These are phyloP conservation scores for Podospora didyma DNA, from an alignment of 495 filamentous ascomycete species.

Conservation along the genomic window DNA sequence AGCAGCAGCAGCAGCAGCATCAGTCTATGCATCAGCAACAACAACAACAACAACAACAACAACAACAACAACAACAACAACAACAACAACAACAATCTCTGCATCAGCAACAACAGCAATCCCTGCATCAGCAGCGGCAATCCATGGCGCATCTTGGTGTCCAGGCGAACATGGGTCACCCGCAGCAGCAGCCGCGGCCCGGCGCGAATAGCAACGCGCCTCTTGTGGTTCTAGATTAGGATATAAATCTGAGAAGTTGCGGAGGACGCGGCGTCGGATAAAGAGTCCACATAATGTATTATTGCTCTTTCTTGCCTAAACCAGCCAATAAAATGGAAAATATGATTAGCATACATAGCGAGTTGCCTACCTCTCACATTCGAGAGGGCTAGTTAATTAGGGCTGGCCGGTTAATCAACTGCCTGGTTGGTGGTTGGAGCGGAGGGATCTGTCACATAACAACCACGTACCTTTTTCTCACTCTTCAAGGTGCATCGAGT, in stretches of 20 bases:
- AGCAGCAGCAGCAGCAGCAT: constrained; percentile 2
- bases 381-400: too few species aligned
- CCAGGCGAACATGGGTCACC: constrained; percentile 5
- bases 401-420: too few species aligned
- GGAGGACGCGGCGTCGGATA: not conserved
- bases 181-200: constrained; percentile 2
- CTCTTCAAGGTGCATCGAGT: too few species aligned
- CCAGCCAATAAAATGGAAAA: too few species aligned
- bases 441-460: too few species aligned
- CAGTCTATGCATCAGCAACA: not conserved
- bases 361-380: too few species aligned
- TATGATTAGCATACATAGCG: too few species aligned
- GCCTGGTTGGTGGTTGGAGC: too few species aligned
- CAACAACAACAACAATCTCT: too few species aligned
- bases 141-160: not conserved
- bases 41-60: not conserved
- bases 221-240: not conserved
- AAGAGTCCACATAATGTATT: too few species aligned
- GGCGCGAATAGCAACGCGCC: not conserved
- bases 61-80: constrained; percentile 8
- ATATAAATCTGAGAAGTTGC: not conserved
- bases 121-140: constrained; percentile 15
- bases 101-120: constrained; percentile 8
- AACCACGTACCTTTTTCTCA: too few species aligned
- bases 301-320: too few species aligned